A percentile compares a stretch with the other conserved stretches of the same genome.
Evolutionary conservation across 805 yeast species (phyloP).

Genomic region (Ogataea haglerorum): DNA sequence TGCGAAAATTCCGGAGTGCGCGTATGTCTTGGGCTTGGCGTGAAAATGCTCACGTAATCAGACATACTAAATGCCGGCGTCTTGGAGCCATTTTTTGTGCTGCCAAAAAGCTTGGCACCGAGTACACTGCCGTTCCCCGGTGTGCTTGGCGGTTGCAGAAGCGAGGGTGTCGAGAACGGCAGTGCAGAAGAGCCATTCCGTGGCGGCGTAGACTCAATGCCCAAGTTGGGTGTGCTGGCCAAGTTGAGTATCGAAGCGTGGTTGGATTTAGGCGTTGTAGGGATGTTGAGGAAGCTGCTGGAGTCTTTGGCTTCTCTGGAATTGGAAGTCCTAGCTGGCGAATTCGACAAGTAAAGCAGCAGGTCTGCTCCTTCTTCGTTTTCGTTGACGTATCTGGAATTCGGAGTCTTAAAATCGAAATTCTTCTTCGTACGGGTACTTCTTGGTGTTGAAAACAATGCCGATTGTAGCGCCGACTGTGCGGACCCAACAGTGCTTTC

Average conservation of each 20-base stretch:
- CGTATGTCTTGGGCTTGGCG: constrained; percentile 59
- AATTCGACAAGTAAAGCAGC: constrained; percentile 76
- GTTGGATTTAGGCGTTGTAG: constrained; percentile 29
- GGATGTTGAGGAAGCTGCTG: constrained; percentile 19
- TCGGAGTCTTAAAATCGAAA: constrained; percentile 32
- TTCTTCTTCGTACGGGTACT: constrained; percentile 13
- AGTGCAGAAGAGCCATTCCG: constrained; percentile 18
- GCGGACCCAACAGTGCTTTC: constrained; percentile 15
- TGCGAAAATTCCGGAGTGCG: constrained; percentile 35
- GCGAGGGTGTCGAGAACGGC: constrained; percentile 25
- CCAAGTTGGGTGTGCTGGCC: constrained; percentile 20
- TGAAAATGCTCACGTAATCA: constrained; percentile 75
- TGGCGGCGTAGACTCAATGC: constrained; percentile 28
- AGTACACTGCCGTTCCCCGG: constrained; percentile 13
- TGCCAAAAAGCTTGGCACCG: constrained; percentile 12
- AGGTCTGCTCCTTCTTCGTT: constrained; percentile 74
- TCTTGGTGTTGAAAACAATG: constrained; percentile 33
- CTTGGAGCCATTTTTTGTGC: constrained; percentile 28
- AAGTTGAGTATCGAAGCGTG: constrained; percentile 17
- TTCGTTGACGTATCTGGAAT: constrained; percentile 25
- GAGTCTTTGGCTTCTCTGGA: constrained; percentile 33
- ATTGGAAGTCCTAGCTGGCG: constrained; percentile 46
- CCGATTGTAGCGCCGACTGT: constrained; percentile 22
- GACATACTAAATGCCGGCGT: constrained; percentile 78
- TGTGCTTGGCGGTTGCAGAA: constrained; percentile 19